Conservation (phyloP, 176 grass and related monocot species). For the Oryza officinalis region DNA sequence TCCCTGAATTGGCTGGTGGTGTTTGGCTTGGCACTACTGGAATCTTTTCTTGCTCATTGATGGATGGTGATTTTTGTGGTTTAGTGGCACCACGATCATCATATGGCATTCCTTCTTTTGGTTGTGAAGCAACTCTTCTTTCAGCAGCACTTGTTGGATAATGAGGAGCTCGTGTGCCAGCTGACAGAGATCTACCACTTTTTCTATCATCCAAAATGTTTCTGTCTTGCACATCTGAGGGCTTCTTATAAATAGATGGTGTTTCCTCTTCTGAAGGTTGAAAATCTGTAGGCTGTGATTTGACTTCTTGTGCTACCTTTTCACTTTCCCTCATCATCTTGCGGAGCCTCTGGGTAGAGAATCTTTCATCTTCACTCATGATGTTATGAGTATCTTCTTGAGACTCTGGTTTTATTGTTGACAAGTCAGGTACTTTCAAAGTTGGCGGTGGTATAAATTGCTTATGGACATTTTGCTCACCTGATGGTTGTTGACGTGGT, state of each 20-base stretch:
- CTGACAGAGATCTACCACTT: constrained; percentile 9
- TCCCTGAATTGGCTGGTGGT: not conserved
- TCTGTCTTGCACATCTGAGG: constrained; percentile 32
- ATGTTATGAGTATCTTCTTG: not conserved
- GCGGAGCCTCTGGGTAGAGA: constrained; percentile 41
- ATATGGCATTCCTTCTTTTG: not conserved
- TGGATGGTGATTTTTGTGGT: not conserved
- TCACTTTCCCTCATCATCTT: constrained; percentile 31
- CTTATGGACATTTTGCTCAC: constrained; percentile 4
- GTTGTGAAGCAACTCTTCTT: constrained; percentile 9
- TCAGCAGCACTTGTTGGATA: constrained; percentile 24
- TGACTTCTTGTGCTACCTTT: not conserved
- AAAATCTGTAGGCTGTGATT: constrained; percentile 17
- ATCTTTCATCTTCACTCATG: constrained; percentile 30
- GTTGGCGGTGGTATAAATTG: constrained; percentile 23
- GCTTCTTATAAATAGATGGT: not conserved
- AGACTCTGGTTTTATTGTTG: constrained; percentile 11
- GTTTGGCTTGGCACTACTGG: constrained; percentile 7
- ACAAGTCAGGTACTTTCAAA: constrained; percentile 22
- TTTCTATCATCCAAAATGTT: not conserved
- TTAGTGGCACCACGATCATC: constrained; percentile 28
- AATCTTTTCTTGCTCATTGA: not conserved
- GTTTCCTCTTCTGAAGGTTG: constrained; percentile 27
- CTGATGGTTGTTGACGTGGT: constrained; percentile 7
- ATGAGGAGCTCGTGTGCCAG: not conserved